Evolutionary conservation across 148 eudicot species (phyloP).

Genomic region (Rhododendron williamsianum): DNA sequence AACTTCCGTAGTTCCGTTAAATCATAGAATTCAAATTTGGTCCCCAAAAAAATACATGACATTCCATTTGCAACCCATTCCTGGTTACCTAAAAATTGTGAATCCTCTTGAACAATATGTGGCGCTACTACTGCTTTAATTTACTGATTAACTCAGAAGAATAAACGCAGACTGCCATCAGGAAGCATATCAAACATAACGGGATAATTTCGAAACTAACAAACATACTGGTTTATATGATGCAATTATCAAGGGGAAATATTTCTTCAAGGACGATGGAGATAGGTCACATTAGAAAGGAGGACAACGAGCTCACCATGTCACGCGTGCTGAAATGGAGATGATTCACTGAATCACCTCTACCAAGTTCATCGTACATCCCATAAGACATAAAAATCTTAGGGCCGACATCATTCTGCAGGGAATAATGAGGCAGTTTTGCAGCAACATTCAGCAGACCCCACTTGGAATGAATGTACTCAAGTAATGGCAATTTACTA

Average conservation of each 20-base stretch:
- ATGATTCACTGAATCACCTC: constrained; percentile 65
- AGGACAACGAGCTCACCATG: constrained; percentile 51
- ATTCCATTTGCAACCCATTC: neutral
- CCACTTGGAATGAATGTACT: constrained; percentile 94
- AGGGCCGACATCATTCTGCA: constrained; percentile 94
- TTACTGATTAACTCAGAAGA: neutral
- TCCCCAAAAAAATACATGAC: neutral
- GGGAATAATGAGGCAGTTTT: constrained; percentile 85
- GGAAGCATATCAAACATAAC: neutral
- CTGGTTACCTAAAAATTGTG: neutral
- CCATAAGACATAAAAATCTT: constrained; percentile 84
- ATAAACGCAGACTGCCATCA: neutral
- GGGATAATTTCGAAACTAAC: neutral
- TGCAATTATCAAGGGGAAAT: neutral
- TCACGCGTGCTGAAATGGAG: constrained; percentile 88
- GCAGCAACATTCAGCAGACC: constrained; percentile 97
- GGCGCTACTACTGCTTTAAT: neutral
- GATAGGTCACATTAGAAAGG: neutral
- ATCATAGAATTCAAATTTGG: neutral
- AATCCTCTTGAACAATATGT: neutral
- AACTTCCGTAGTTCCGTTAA: neutral
- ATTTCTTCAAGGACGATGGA: neutral
- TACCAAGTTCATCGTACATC: constrained; percentile 52
- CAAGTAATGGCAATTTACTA: constrained; percentile 78
- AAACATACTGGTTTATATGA: neutral